Percentiles rank a stretch among this genome's conserved stretches.
phyloP scores from a whole-genome alignment of 139 green algal genomes.

The Tetraselmis striata region DNA sequence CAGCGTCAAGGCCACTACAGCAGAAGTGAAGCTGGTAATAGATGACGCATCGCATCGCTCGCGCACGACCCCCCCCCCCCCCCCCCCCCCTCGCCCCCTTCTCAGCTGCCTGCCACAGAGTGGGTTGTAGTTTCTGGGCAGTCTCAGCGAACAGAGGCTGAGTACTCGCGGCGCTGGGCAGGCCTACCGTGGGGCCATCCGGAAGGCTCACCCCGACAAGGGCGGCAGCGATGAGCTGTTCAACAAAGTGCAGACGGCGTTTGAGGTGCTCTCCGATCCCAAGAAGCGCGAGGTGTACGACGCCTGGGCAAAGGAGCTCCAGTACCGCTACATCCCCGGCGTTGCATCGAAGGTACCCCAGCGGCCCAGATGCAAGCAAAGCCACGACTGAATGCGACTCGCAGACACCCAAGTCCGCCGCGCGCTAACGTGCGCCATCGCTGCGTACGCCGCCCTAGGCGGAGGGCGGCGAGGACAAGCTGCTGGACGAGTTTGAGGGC shows the following conservation, averaged over 20 bases:
- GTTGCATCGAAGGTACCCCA: conserved; percentile 13
- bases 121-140: too few relatives aligned
- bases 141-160: too few relatives aligned
- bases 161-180: too few relatives aligned
- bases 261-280: conserved; percentile 52
- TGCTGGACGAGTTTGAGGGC: conserved; percentile 66
- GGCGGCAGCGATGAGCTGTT: conserved; percentile 53
- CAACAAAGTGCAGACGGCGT: conserved; percentile 45
- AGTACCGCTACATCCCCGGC: conserved; percentile 50
- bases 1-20: not conserved
- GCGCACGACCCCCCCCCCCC: too few relatives aligned
- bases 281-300: conserved; percentile 58
- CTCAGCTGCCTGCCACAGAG: too few relatives aligned
- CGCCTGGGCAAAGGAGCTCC: conserved; percentile 44
- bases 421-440: too few relatives aligned
- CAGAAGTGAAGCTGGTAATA: not conserved
- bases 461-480: conserved; percentile 52
- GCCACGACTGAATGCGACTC: too few relatives aligned
- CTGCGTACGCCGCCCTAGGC: too few relatives aligned
- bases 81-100: too few relatives aligned
- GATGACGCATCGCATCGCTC: too few relatives aligned
- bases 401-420: too few relatives aligned
- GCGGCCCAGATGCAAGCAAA: too few relatives aligned
- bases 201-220: conserved; percentile 74
- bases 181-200: conserved; percentile 54